Base-by-base conservation (phyloP, 371 early-diverging fungal species). In the Phascolomyces articulosus region DNA sequence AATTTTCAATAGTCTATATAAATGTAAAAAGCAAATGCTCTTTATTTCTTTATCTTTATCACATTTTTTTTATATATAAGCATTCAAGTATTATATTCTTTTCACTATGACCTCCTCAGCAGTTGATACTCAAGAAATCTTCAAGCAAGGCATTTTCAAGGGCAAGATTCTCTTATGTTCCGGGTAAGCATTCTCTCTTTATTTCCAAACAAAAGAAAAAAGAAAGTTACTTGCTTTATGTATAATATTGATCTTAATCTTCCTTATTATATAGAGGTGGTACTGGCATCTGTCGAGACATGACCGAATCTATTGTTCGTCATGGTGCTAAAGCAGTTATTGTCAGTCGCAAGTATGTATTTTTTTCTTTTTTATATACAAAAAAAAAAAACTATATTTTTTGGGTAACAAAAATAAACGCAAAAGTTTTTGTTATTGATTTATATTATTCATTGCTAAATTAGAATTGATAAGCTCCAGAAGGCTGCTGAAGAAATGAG, bases 211-310 rank as follows among this genome's bases (percentile, higher is more conserved):
- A n/a, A n/a, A n/a, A n/a, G n/a, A n/a, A n/a, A n/a, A n/a, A n/a
- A n/a, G n/a, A n/a, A n/a, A n/a, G n/a, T n/a, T n/a, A n/a, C n/a
- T n/a, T n/a, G n/a, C n/a, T n/a, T n/a, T n/a, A n/a, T n/a, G n/a
- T n/a, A n/a, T n/a, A n/a, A n/a, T n/a, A n/a, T n/a, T n/a, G n/a
- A n/a, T n/a, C n/a, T n/a, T n/a, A n/a, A n/a, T n/a, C n/a, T n/a
- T n/a, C n/a, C n/a, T n/a, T n/a, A n/a, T n/a, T n/a, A n/a, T n/a
- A n/a, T n/a, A n/a, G 82, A 27, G 82, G 82, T 16, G 82, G 82
- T 51, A 85, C 85, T 29, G 94, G 94, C 61, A 93, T 93, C 59
- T 91, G 93, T 71, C 84, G 83, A 64, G 89, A 83, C 15, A 90
- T 93, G 87, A 86, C 91, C 10, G 88, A 89, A 66, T 91, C 93